phyloP scores from a whole-genome alignment of 2,329 filamentous ascomycete genomes.

The Trichophyton verrucosum region DNA sequence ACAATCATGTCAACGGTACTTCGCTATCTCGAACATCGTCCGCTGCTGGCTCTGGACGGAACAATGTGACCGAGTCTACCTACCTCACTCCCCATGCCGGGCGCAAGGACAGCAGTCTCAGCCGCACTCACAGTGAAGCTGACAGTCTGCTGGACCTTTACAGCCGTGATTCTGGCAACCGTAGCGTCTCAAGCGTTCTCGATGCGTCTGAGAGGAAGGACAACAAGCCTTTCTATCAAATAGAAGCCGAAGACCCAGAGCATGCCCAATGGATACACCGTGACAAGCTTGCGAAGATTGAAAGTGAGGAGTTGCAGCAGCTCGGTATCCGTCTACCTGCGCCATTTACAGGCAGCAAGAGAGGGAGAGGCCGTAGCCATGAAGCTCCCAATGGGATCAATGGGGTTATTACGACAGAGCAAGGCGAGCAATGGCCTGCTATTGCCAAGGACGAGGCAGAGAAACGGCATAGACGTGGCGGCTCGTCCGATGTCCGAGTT shows the following conservation, averaged over 20 bases:
- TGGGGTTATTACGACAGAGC: constrained; percentile 19
- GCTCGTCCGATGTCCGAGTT: constrained; percentile 20
- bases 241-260: constrained; percentile 19
- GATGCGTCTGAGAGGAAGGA: constrained; percentile 17
- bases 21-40: constrained; percentile 26
- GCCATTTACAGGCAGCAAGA: constrained; percentile 23
- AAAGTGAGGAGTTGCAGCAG: constrained; percentile 39
- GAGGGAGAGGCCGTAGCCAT: constrained; percentile 23
- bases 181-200: constrained; percentile 16
- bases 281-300: constrained; percentile 39
- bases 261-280: constrained; percentile 39
- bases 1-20: constrained; percentile 11
- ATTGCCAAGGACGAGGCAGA: constrained; percentile 25
- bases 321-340: constrained; percentile 32
- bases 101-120: constrained; percentile 24
- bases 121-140: constrained; percentile 29
- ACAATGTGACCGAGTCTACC: constrained; percentile 20
- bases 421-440: constrained; percentile 22
- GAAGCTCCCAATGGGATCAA: constrained; percentile 26
- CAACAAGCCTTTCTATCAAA: constrained; percentile 11
- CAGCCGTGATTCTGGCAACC: constrained; percentile 20
- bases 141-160: constrained; percentile 28
- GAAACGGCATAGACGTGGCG: not conserved
- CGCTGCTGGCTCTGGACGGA: constrained; percentile 23
- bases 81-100: constrained; percentile 20